A percentile compares a stretch with the other conserved stretches of the same genome.
phyloP scores from a whole-genome alignment of 2,329 filamentous ascomycete genomes.

The Phaeoacremonium minimum region DNA sequence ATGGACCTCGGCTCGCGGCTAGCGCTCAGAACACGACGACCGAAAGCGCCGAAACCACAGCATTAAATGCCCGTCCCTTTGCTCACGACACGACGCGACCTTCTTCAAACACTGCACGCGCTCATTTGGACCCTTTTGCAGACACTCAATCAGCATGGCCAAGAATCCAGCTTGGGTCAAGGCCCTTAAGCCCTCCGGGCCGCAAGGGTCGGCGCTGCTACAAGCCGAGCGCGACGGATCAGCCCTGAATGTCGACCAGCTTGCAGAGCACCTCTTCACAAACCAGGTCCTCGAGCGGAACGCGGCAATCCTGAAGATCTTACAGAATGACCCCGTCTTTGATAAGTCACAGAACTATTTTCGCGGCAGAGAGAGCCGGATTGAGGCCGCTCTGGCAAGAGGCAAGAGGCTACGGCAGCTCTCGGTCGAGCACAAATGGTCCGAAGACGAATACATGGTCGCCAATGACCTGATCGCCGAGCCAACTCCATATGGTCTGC shows the following conservation, averaged over 20 bases:
- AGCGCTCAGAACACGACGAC: too few relatives aligned
- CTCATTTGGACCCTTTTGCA: background rate
- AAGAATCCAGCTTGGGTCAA: slow-evolving; percentile 16
- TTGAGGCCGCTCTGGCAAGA: slow-evolving; percentile 65
- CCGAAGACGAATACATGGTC: slow-evolving; percentile 54
- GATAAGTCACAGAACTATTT: slow-evolving; percentile 79
- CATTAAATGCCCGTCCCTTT: too few relatives aligned
- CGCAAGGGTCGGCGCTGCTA: slow-evolving; percentile 67
- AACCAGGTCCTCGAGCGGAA: slow-evolving; percentile 59
- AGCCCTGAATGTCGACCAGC: slow-evolving; percentile 60
- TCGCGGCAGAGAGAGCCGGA: slow-evolving; percentile 62
- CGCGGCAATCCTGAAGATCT: slow-evolving; percentile 56
- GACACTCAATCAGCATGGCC: slow-evolving; percentile 4
- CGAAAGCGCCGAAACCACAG: too few relatives aligned
- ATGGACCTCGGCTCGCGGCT: too few relatives aligned
- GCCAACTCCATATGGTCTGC: slow-evolving; percentile 69
- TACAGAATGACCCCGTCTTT: slow-evolving; percentile 65
- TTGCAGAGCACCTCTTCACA: slow-evolving; percentile 67
- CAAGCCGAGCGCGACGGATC: slow-evolving; percentile 64
- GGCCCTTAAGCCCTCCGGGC: slow-evolving; percentile 41
- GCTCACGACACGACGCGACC: too few relatives aligned
- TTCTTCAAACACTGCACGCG: too few relatives aligned
- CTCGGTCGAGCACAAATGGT: slow-evolving; percentile 63
- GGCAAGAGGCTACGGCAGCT: slow-evolving; percentile 68
- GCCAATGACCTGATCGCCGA: slow-evolving; percentile 70